Evolutionary conservation across 306 rosid species (phyloP), one percentile per base, ranked within the genome.

Genomic region (Ziziphus jujuba): DNA sequence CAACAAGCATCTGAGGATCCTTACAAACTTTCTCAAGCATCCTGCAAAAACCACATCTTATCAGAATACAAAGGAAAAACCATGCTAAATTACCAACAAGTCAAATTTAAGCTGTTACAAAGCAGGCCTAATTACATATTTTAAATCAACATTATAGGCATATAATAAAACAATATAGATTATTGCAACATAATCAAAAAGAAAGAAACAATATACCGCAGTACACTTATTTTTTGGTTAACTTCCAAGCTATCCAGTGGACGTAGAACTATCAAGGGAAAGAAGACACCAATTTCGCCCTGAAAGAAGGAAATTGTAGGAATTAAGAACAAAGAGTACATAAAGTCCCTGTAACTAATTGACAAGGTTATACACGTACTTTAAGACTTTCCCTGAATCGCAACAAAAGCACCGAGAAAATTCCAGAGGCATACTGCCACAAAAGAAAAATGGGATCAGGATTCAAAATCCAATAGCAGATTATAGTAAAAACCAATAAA

Each of bases 221-320:
- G 88, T 82, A 95, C 97, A 78, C 97, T 87, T 50, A 85, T 78
- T 87, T 95, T 95, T 80, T 83, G 97, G 84, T 80, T 88, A 79
- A 79, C 83, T 48, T 95, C 97, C 51, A 81, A 75, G 77, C 86
- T 84, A 75, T 95, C 99, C 81, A 95, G 75, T 63, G 99, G 90
- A 75, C 95, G 91, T 57, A 95, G 81, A 83, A 95, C 88, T 75
- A 95, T 84, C 89, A 95, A 66, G 59, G 99, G 99, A 85, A 91
- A 95, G 82, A 90, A 95, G 80, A 95, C 75, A 75, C 99, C 92
- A 79, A 95, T 95, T 91, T 95, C 99, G 67, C 96, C 99, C 99
- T 95, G 91, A 50, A 85, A 83, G 78, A 55, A 80, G 75, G 61
- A 48, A 28, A 17, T 53, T 75, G 66, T 72, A 69, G 76, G 49